Evolutionary conservation across 805 yeast genomes (phyloP).

Genomic region (Saturnispora halmiae): DNA sequence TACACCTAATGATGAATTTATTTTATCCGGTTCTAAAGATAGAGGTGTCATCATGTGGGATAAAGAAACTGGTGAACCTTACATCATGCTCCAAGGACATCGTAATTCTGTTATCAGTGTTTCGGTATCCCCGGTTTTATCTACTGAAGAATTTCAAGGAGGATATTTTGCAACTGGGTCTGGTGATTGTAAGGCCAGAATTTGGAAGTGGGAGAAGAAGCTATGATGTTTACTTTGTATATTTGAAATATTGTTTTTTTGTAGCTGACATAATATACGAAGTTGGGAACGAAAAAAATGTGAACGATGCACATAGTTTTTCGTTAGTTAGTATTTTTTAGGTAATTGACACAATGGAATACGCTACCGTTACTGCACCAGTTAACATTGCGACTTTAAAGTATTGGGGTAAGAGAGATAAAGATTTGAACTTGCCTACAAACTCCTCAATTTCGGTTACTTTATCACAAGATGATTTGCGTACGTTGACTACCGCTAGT

Average conservation of each 20-base stretch:
- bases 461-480: conserved; percentile 77
- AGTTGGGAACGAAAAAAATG: too few species aligned
- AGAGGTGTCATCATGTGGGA: conserved; percentile 98
- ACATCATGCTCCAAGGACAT: conserved; percentile 94
- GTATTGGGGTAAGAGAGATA: conserved; percentile 98
- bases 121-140: conserved; percentile 75
- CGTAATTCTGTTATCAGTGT: conserved; percentile 92
- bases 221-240: not conserved
- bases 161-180: conserved; percentile 94
- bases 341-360: not conserved
- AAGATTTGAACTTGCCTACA: conserved; percentile 81
- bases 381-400: conserved; percentile 97
- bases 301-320: too few species aligned
- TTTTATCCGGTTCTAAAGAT: conserved; percentile 91
- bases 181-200: conserved; percentile 96
- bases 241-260: not conserved
- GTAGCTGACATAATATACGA: too few species aligned
- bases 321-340: not conserved
- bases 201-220: conserved; percentile 70
- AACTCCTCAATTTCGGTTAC: conserved; percentile 95
- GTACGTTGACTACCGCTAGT: conserved; percentile 86
- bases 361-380: conserved; percentile 89
- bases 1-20: conserved; percentile 86
- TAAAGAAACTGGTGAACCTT: conserved; percentile 80
- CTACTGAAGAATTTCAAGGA: conserved; percentile 44